Percentiles rank a stretch among this genome's conserved stretches.
Evolutionary conservation across 306 rosid genomes (phyloP).

Genomic region (Crotalaria pallida): DNA sequence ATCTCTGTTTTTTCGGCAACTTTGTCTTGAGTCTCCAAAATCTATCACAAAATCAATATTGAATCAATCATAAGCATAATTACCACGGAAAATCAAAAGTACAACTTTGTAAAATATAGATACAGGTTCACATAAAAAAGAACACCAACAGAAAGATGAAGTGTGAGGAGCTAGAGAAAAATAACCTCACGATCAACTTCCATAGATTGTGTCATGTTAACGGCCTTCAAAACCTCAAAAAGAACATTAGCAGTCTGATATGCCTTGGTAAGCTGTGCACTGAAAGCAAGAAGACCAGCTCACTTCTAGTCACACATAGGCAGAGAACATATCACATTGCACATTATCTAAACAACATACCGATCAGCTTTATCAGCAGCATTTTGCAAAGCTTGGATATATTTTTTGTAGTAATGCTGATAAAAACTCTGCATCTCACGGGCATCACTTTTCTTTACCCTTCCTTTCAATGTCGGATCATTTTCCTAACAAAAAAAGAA

Average conservation of each 20-base stretch:
- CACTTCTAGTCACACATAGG: constrained; percentile 19
- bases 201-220: constrained; percentile 89
- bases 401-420: constrained; percentile 93
- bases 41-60: constrained; percentile 35
- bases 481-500: constrained; percentile 53
- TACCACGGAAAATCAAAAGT: neutral
- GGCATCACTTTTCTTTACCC: constrained; percentile 97
- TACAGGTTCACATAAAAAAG: neutral
- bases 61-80: constrained; percentile 10
- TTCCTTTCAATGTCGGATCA: constrained; percentile 93
- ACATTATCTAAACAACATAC: constrained; percentile 33
- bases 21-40: constrained; percentile 91
- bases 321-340: neutral
- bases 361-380: constrained; percentile 97
- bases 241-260: constrained; percentile 98
- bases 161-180: neutral
- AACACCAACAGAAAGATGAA: neutral
- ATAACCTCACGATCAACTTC: constrained; percentile 96
- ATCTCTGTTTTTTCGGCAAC: constrained; percentile 94
- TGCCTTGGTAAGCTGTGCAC: constrained; percentile 97
- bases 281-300: constrained; percentile 24
- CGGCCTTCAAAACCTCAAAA: constrained; percentile 97
- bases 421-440: constrained; percentile 99
- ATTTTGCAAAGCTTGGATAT: constrained; percentile 91
- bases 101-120: neutral